Conservation (phyloP, 2,329 filamentous ascomycete species). For the Colletotrichum euphorbiae region DNA sequence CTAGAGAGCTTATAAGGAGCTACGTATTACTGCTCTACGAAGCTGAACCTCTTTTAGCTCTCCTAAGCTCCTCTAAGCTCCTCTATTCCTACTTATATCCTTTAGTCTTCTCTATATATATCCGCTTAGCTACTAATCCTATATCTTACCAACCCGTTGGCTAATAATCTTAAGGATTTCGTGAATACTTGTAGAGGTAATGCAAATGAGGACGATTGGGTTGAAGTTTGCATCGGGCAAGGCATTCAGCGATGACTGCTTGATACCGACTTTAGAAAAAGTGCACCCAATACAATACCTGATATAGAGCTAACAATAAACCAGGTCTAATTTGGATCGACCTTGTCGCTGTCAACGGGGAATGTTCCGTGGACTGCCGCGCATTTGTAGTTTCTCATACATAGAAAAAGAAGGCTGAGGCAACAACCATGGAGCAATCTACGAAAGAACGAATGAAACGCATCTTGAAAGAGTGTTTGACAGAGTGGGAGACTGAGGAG, state of each 20-base stretch:
- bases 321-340: constrained; percentile 5
- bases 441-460: not conserved
- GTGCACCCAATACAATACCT: not conserved
- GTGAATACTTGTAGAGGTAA: not conserved
- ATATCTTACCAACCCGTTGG: too few relatives aligned
- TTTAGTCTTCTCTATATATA: too few relatives aligned
- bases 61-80: too few relatives aligned
- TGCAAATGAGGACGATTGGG: not conserved
- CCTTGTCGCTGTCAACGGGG: not conserved
- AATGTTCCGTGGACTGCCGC: not conserved
- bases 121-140: too few relatives aligned
- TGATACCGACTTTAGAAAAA: too few relatives aligned
- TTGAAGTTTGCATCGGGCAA: not conserved
- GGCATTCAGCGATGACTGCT: too few relatives aligned
- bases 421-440: not conserved
- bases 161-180: constrained; percentile 1
- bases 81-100: too few relatives aligned
- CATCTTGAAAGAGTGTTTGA: not conserved
- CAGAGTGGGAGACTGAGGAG: too few relatives aligned
- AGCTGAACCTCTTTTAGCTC: too few relatives aligned
- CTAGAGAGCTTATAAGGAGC: too few relatives aligned
- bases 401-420: not conserved
- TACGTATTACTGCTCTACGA: too few relatives aligned
- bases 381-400: not conserved
- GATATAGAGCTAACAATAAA: constrained; percentile 10